Evolutionary conservation across 257 asterid species (phyloP).

Genomic region (Solanum appendiculatum): DNA sequence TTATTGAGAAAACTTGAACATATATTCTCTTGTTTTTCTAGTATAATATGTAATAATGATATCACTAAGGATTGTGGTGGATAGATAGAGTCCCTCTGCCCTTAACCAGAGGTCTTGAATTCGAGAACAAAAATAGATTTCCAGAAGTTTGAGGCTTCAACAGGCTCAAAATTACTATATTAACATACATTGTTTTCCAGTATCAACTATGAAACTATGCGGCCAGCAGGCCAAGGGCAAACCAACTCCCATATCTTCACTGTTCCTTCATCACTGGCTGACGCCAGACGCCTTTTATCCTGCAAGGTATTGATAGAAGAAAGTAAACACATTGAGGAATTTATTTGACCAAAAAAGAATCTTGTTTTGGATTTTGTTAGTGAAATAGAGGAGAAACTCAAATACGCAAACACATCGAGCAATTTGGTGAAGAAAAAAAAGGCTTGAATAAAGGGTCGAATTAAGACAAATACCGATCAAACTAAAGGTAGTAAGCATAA

Average conservation of each 20-base stretch:
- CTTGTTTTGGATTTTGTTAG: not conserved
- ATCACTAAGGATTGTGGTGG: too few species aligned
- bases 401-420: not conserved
- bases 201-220: too few species aligned
- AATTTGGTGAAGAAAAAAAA: not conserved
- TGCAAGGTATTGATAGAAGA: slow-evolving; percentile 10
- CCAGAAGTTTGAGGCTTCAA: not conserved
- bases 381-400: not conserved
- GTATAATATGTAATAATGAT: not conserved
- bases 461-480: not conserved
- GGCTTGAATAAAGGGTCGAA: too few species aligned
- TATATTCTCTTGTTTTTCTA: too few species aligned
- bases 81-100: not conserved
- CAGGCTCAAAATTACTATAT: not conserved
- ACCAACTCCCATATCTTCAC: slow-evolving; percentile 78
- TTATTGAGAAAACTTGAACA: too few species aligned
- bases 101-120: not conserved
- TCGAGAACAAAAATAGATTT: not conserved
- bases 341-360: not conserved
- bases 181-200: too few species aligned
- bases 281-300: slow-evolving; percentile 62
- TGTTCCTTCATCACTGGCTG: slow-evolving; percentile 85
- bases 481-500: not conserved
- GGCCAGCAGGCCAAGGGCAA: slow-evolving; percentile 8
- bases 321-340: not conserved